Base-by-base conservation (phyloP, 768 basidiomycete species). In the Suillus alpinus region DNA sequence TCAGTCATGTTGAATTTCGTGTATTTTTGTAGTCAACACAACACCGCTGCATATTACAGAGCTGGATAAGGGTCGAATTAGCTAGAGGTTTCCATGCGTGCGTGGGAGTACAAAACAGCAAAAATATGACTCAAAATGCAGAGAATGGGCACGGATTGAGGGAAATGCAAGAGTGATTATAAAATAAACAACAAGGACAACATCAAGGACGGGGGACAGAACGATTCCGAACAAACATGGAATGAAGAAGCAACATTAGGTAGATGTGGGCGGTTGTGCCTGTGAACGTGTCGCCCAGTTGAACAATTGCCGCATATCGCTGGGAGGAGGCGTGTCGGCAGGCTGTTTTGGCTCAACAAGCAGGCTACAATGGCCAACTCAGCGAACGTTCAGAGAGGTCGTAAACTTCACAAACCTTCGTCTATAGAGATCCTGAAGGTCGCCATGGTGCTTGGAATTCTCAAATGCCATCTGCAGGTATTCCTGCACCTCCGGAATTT, bases 401-500 rank as follows among this genome's bases (percentile, higher is more conserved):
- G 51, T 12, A 14, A 29, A 26, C 16, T 7, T 26, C 46, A 71
- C 83, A 41, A 66, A 90, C 91, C 91, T 93, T 69, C 92, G 85
- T 64, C 92, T 86, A 68, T 94, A 94, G 37, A 94, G 78, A 70
- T 93, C 92, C 68, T 92, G 86, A 57, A 92, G 77, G 72, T 93
- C 92, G n/a, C 89, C 90, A 46, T 87, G 88, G 58, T 86, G 83
- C 68, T 83, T 85, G 2, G 91, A 82, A 62, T 85, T 86, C 67
- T 91, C 87, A 63, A 95, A 92, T 32, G 86, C 86, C 43, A 83
- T 78, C 46, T 81, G 83, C 36, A 95, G 78, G 70, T 87, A 95
- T 56, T 84, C 81, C 69, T 98, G 95, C 6, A 94, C 88, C 73
- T 97, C 95, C 3, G 88, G 87, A 10, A 99, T 89, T 63, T 88